phyloP scores from a whole-genome alignment of 1,139 yeast species.

The Eremothecium coryli region DNA sequence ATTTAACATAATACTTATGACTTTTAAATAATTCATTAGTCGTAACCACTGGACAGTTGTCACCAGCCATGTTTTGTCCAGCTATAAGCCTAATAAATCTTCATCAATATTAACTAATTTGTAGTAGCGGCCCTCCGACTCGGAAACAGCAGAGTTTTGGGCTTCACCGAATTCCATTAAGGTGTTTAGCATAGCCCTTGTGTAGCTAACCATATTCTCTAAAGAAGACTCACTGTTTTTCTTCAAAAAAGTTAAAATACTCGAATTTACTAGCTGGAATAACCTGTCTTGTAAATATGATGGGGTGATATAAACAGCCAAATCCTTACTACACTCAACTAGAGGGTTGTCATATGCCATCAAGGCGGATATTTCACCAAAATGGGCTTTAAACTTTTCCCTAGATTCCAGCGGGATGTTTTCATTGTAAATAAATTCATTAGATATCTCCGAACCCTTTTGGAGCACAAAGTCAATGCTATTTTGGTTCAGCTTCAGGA shows the following conservation, averaged over 20 bases:
- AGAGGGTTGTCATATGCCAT: constrained; percentile 45
- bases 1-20: too few species aligned
- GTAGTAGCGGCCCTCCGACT: constrained; percentile 20
- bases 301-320: constrained; percentile 19
- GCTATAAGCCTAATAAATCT: constrained; percentile 22
- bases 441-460: constrained; percentile 41
- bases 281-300: constrained; percentile 27
- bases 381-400: constrained; percentile 28
- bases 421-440: constrained; percentile 30
- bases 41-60: too few species aligned
- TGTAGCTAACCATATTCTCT: constrained; percentile 25
- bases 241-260: constrained; percentile 20
- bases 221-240: constrained; percentile 25
- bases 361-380: constrained; percentile 40
- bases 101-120: constrained; percentile 27
- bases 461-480: constrained; percentile 34
- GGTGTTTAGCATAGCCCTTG: constrained; percentile 26
- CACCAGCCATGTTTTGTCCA: too few species aligned
- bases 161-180: constrained; percentile 17
- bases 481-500: constrained; percentile 34
- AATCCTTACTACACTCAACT: constrained; percentile 25
- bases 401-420: constrained; percentile 17
- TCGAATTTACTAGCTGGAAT: constrained; percentile 24
- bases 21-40: too few species aligned
- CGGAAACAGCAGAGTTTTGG: constrained; percentile 9